Evolutionary conservation across 805 yeast genomes (phyloP).

Genomic region (Starmerella khaoyaiensis): DNA sequence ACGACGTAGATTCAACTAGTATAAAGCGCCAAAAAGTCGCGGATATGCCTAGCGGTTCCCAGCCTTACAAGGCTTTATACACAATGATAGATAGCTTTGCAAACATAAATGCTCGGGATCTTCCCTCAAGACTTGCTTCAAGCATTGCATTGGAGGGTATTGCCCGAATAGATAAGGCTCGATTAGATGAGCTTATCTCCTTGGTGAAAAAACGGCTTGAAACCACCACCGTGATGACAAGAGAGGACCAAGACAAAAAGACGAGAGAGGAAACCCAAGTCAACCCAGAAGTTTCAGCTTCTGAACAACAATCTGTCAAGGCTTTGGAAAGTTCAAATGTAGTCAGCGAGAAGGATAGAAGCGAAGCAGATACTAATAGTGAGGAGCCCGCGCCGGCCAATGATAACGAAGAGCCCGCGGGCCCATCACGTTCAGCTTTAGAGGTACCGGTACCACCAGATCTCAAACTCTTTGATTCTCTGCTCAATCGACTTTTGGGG

Average conservation of each 20-base stretch:
- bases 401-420: constrained; percentile 23
- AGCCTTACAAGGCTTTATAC: constrained; percentile 48
- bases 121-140: constrained; percentile 52
- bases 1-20: constrained; percentile 12
- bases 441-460: constrained; percentile 15
- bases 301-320: neutral
- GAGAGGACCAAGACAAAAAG: neutral
- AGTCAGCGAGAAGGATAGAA: neutral
- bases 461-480: constrained; percentile 5
- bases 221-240: constrained; percentile 3
- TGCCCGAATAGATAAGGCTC: constrained; percentile 37
- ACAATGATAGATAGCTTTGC: constrained; percentile 54
- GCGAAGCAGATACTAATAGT: neutral
- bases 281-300: neutral
- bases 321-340: neutral
- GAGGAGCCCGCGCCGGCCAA: neutral
- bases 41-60: constrained; percentile 17
- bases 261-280: neutral
- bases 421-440: constrained; percentile 16
- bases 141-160: constrained; percentile 59
- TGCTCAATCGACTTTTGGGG: constrained; percentile 13
- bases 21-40: constrained; percentile 22
- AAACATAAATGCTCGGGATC: constrained; percentile 53
- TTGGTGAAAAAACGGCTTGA: constrained; percentile 45
- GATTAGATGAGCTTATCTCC: constrained; percentile 52